phyloP scores from a whole-genome alignment of 495 filamentous ascomycete genomes.

The Annulohypoxylon nitens region DNA sequence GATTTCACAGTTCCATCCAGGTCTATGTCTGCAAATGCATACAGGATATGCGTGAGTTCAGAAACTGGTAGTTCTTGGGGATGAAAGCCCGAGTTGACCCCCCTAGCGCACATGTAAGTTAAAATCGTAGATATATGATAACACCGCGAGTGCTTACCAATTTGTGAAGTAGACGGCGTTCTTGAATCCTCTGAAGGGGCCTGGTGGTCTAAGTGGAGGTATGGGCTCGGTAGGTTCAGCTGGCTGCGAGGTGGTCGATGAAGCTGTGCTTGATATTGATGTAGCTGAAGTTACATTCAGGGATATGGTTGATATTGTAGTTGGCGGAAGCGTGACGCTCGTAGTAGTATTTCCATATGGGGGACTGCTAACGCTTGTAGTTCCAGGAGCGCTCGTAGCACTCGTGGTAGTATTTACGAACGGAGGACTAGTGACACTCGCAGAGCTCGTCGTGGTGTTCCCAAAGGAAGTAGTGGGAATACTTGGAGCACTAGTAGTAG shows the following conservation, averaged over 20 bases:
- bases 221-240: conserved; percentile 29
- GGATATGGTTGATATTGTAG: conserved; percentile 8
- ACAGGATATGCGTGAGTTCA: conserved; percentile 92
- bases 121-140: not conserved
- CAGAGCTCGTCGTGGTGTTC: not conserved
- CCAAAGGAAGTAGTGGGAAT: not conserved
- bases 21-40: conserved; percentile 68
- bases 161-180: conserved; percentile 64
- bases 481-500: conserved; percentile 2
- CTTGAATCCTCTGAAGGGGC: conserved; percentile 48
- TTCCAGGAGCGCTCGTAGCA: not conserved
- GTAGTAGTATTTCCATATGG: not conserved
- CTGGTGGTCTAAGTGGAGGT: conserved; percentile 36
- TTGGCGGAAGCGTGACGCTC: conserved; percentile 11
- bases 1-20: conserved; percentile 45
- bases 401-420: conserved; percentile 17
- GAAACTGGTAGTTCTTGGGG: conserved; percentile 89
- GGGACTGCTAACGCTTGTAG: not conserved
- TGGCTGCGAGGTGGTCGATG: conserved; percentile 27
- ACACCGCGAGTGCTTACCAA: conserved; percentile 50
- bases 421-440: not conserved
- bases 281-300: conserved; percentile 12
- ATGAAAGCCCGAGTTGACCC: conserved; percentile 40
- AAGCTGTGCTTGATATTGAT: conserved; percentile 21
- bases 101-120: conserved; percentile 34